A percentile compares a stretch with the other conserved stretches of the same genome.
Evolutionary conservation across 2,329 filamentous ascomycete species (phyloP).

Genomic region (Immersiporthe knoxdaviesiana): DNA sequence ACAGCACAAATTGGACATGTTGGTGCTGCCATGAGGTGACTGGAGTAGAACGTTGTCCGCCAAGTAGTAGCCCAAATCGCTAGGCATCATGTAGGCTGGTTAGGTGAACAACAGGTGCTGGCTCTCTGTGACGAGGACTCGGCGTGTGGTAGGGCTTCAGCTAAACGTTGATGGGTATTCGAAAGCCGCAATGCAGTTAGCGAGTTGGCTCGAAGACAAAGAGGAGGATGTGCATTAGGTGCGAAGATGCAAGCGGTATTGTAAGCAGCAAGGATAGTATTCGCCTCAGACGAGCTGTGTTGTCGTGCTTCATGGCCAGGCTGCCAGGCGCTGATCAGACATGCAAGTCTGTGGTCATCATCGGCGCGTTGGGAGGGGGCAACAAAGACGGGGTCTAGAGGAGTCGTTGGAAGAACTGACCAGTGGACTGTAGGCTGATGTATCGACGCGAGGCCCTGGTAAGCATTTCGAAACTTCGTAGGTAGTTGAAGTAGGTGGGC

Average conservation of each 20-base stretch:
- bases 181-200: not conserved
- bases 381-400: not conserved
- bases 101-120: too few species aligned
- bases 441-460: not conserved
- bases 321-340: conserved; percentile 9
- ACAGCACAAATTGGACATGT: too few species aligned
- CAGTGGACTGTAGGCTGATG: not conserved
- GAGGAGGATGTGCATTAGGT: not conserved
- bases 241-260: not conserved
- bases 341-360: conserved; percentile 15
- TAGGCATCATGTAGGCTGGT: too few species aligned
- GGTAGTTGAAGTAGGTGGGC: not conserved
- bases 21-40: too few species aligned
- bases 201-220: not conserved
- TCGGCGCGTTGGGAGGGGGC: not conserved
- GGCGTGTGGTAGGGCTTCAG: not conserved
- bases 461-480: not conserved
- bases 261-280: not conserved
- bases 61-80: too few species aligned
- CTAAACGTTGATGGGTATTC: too few species aligned
- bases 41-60: too few species aligned
- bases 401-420: not conserved
- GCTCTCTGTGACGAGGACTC: too few species aligned
- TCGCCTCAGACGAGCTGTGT: not conserved
- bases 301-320: not conserved